Base-by-base conservation (phyloP, 1,139 yeast genomes). In the Saccharomyces hybrid region DNA sequence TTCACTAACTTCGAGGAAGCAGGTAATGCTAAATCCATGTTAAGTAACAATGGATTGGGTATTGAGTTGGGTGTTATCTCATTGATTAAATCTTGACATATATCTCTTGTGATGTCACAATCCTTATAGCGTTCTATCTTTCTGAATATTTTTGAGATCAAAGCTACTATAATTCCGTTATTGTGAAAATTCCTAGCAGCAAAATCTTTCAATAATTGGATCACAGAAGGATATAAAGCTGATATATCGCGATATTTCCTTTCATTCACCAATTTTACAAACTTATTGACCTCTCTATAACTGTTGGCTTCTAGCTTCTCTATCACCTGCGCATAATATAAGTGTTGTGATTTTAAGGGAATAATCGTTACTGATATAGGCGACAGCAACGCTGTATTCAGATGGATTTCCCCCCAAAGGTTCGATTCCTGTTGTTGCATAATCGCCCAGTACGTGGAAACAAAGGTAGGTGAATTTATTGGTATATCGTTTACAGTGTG, bases 371-470 rank as follows among this genome's bases (percentile, higher is more conserved):
- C 68, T 0, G 70, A 61, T 4, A 63, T 55, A 6, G 71, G 71
- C 6, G 64, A 56, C 20, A 64, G 52, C 14, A 62, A 49, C 14
- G 67, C 65, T 41, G 56, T 53, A 52, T 62, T 66, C 11, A 51
- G 46, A n/a, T 64, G 61, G 3, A 67, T 56, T 20, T 59, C 57
- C 4, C 69, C 70, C 70, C 70, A 67, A 42, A 67, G 49, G 31
- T 64, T 61, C 9, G 52, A 53, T n/a, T 57, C 54, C 48, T 67
- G 70, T 51, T 67, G 70, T 32, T 62, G 63, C 38, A 54, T 46
- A 3, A 67, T 34, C 2, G 64, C 67, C 66, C 69, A 62, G 52
- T 62, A 65, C 7, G 63, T 62, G 5, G 70, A 62, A n/a, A 67
- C 51, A 32, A 56, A 59, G 0, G 53, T 55, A 1, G 68, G 42